Evolutionary conservation across 1,284 basidiomycete species (phyloP).

Genomic region (Ceratobasidium sp.): DNA sequence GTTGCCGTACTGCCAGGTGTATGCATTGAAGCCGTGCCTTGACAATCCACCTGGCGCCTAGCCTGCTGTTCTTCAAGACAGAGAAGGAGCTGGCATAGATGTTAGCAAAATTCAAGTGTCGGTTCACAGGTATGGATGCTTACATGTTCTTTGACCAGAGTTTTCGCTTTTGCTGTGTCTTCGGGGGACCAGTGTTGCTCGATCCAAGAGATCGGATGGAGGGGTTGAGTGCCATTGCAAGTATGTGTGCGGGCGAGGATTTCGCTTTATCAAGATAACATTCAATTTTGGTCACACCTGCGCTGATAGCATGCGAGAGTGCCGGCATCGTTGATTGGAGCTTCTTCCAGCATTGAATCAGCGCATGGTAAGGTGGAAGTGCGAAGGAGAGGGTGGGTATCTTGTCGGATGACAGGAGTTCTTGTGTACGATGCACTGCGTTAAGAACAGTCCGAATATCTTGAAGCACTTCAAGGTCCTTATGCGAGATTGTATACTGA

Average conservation of each 20-base stretch:
- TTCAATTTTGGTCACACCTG: slow-evolving; percentile 35
- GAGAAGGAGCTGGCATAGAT: background rate
- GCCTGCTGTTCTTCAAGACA: slow-evolving; percentile 12
- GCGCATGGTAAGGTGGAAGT: slow-evolving; percentile 23
- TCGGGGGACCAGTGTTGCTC: slow-evolving; percentile 31
- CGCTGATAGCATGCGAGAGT: slow-evolving; percentile 29
- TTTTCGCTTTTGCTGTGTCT: background rate
- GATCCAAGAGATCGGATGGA: slow-evolving; percentile 24
- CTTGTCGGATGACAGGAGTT: slow-evolving; percentile 42
- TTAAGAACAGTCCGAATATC: slow-evolving; percentile 25
- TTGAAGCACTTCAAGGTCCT: slow-evolving; percentile 27
- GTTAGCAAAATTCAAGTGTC: background rate
- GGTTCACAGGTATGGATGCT: background rate
- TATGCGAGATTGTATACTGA: background rate
- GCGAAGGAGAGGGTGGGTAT: slow-evolving; percentile 41
- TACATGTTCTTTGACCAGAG: background rate
- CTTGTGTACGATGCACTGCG: slow-evolving; percentile 35
- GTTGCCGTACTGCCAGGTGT: background rate
- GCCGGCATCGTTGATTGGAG: background rate
- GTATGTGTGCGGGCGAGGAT: background rate
- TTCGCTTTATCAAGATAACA: slow-evolving; percentile 24
- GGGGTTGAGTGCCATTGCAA: slow-evolving; percentile 45
- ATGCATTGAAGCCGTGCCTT: background rate
- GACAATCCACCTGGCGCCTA: background rate
- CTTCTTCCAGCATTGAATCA: slow-evolving; percentile 10